phyloP scores from a whole-genome alignment of 2,329 filamentous ascomycete species.

The Clonostachys chloroleuca region DNA sequence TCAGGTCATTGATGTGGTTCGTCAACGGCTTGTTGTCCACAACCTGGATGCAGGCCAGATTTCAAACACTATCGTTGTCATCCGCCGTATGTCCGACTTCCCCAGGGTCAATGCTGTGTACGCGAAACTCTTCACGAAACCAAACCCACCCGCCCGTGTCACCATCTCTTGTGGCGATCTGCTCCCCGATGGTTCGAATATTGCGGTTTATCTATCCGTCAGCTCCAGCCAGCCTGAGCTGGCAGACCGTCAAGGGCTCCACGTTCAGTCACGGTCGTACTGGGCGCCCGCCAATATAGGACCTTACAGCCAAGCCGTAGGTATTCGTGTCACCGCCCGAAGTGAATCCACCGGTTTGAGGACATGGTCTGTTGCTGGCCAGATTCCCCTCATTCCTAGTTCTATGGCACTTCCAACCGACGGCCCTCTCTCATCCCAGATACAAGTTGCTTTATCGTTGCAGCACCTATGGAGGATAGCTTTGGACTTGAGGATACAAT shows the following conservation, averaged over 20 bases:
- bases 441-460: conserved; percentile 67
- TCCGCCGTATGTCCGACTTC: conserved; percentile 80
- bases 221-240: conserved; percentile 17
- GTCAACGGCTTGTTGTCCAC: conserved; percentile 25
- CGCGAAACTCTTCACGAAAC: conserved; percentile 64
- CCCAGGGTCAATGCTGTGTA: conserved; percentile 71
- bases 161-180: conserved; percentile 72
- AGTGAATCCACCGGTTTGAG: conserved; percentile 14
- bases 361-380: conserved; percentile 71
- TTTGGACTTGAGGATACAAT: conserved; percentile 62
- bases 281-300: conserved; percentile 99
- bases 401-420: conserved; percentile 61
- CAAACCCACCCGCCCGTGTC: conserved; percentile 81
- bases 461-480: conserved; percentile 90
- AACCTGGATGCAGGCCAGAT: conserved; percentile 29
- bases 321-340: conserved; percentile 27
- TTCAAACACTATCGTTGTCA: conserved; percentile 59
- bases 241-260: conserved; percentile 57
- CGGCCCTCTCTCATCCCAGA: conserved; percentile 32
- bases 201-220: conserved; percentile 52
- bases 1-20: conserved; percentile 41
- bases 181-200: conserved; percentile 55
- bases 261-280: conserved; percentile 91
- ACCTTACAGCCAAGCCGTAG: conserved; percentile 88
- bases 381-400: conserved; percentile 82